phyloP scores from a whole-genome alignment of 768 basidiomycete species.

The Tremella fuciformis region DNA sequence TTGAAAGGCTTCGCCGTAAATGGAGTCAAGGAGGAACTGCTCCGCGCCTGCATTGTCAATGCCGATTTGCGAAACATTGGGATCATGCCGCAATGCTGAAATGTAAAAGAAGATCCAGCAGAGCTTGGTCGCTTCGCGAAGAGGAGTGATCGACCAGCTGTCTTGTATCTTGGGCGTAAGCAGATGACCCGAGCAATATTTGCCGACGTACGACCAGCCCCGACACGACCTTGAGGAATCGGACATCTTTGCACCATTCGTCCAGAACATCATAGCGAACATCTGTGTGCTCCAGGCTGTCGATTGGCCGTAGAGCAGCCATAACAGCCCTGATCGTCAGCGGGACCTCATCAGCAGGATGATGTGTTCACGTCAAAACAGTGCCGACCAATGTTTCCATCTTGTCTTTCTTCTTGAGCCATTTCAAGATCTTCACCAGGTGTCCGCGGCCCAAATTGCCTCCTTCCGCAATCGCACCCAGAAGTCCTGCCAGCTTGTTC shows the following conservation, averaged over 20 bases:
- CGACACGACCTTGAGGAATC: constrained; percentile 40
- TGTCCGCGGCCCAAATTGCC: constrained; percentile 39
- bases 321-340: constrained; percentile 14
- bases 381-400: constrained; percentile 28
- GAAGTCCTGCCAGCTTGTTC: constrained; percentile 32
- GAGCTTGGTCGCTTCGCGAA: constrained; percentile 39
- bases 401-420: constrained; percentile 38
- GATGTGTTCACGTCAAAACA: constrained; percentile 29
- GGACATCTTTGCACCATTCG: constrained; percentile 34
- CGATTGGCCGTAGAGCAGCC: constrained; percentile 26
- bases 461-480: constrained; percentile 25
- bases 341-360: background rate
- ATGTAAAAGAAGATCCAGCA: constrained; percentile 35
- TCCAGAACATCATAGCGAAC: constrained; percentile 27
- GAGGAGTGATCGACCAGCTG: constrained; percentile 29
- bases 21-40: constrained; percentile 31
- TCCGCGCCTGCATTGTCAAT: constrained; percentile 35
- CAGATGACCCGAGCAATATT: background rate
- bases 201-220: constrained; percentile 30
- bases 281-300: constrained; percentile 25
- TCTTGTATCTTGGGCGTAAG: constrained; percentile 35
- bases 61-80: constrained; percentile 27
- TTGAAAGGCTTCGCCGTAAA: constrained; percentile 37
- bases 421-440: constrained; percentile 39
- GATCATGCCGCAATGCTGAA: constrained; percentile 30